These are phyloP conservation scores for Jaenimonas drosophilae DNA, from an alignment of 208 protist genomes.

Conservation along the genomic window DNA sequence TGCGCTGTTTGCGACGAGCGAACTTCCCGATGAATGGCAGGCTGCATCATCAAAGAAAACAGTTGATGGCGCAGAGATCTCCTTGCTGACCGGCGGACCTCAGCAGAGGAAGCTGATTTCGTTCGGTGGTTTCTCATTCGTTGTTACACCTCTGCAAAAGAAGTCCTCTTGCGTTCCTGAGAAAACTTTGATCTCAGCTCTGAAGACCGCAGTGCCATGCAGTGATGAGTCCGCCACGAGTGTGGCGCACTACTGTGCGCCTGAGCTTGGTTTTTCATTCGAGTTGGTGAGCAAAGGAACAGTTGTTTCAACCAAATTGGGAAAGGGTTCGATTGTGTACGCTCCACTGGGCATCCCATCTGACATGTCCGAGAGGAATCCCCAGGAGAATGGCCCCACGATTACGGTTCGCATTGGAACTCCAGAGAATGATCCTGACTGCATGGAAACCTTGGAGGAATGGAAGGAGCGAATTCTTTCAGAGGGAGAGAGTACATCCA, in stretches of 20 bases:
- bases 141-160: too few species aligned
- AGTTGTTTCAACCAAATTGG: constrained; percentile 54
- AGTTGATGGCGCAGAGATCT: constrained; percentile 37
- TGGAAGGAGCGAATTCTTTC: constrained; percentile 50
- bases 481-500: constrained; percentile 36
- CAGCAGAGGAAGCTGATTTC: too few species aligned
- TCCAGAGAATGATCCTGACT: constrained; percentile 61
- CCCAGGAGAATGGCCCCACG: constrained; percentile 41
- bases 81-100: too few species aligned
- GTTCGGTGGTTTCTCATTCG: too few species aligned
- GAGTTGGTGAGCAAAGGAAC: constrained; percentile 35
- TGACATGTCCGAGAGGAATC: constrained; percentile 12
- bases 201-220: too few species aligned
- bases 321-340: constrained; percentile 57
- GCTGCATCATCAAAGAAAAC: constrained; percentile 24
- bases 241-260: constrained; percentile 32
- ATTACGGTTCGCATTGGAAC: constrained; percentile 61
- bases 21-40: constrained; percentile 28
- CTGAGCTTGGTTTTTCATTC: constrained; percentile 51
- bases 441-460: constrained; percentile 45
- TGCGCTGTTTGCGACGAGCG: constrained; percentile 22
- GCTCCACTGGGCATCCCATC: constrained; percentile 38
- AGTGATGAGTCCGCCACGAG: too few species aligned
- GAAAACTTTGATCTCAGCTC: too few species aligned
- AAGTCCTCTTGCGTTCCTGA: too few species aligned